Evolutionary conservation across 2,329 filamentous ascomycete genomes (phyloP).

Genomic region (Didymella arachidicola): DNA sequence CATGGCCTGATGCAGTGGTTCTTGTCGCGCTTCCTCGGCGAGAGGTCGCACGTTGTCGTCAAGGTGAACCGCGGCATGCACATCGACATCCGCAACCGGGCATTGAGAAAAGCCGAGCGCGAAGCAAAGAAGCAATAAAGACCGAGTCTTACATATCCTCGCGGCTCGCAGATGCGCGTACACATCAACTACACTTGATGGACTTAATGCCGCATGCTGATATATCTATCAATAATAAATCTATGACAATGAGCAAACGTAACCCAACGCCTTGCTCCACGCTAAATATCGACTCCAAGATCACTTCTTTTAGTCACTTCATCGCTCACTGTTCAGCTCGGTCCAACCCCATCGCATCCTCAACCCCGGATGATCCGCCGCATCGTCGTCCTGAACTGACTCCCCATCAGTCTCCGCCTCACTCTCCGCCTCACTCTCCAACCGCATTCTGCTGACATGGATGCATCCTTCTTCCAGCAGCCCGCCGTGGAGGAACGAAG

Average conservation of each 20-base stretch:
- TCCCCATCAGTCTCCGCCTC: conserved; percentile 20
- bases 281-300: neutral
- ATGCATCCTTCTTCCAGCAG: conserved; percentile 31
- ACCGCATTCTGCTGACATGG: conserved; percentile 18
- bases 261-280: conserved; percentile 9
- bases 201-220: neutral
- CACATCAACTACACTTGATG: neutral
- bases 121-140: conserved; percentile 72
- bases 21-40: conserved; percentile 67
- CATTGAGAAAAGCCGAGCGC: conserved; percentile 82
- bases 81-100: conserved; percentile 79
- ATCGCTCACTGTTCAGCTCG: conserved; percentile 9
- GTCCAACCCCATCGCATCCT: conserved; percentile 28
- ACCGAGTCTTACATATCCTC: neutral
- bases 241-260: neutral
- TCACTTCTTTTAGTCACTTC: neutral
- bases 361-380: conserved; percentile 24
- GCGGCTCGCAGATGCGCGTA: neutral
- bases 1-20: conserved; percentile 90
- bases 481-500: conserved; percentile 22
- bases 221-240: conserved; percentile 7
- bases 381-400: conserved; percentile 17
- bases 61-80: conserved; percentile 76
- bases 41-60: conserved; percentile 65
- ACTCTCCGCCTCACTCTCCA: conserved; percentile 4